phyloP scores from a whole-genome alignment of 192 early-diverging fungal species.

The Gaertneriomyces sp. region DNA sequence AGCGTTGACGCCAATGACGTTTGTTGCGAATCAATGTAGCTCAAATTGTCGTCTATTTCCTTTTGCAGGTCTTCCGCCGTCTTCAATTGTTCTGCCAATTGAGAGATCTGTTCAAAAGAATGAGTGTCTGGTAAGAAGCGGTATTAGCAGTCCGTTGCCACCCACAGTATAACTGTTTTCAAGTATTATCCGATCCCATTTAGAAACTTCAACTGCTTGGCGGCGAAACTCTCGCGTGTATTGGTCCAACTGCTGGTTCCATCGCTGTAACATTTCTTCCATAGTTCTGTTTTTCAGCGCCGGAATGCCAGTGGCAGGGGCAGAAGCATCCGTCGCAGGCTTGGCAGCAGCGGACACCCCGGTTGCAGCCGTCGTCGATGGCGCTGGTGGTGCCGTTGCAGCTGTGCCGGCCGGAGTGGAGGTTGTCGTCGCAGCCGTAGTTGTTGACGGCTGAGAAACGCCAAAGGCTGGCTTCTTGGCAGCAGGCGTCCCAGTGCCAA shows the following conservation, averaged over 20 bases:
- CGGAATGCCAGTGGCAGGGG: conserved; percentile 30
- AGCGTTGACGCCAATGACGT: conserved; percentile 72
- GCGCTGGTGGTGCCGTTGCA: neutral
- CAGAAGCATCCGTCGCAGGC: conserved; percentile 29
- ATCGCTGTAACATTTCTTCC: conserved; percentile 86
- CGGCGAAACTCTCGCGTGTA: conserved; percentile 79
- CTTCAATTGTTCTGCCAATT: conserved; percentile 70
- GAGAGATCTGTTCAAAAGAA: conserved; percentile 60
- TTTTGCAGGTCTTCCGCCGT: conserved; percentile 70
- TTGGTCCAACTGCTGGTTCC: conserved; percentile 78
- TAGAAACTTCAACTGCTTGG: conserved; percentile 75
- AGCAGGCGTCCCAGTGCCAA: conserved; percentile 20
- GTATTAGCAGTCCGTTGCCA: neutral
- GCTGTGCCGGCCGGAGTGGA: conserved; percentile 28
- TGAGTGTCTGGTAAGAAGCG: conserved; percentile 22
- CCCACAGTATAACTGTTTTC: conserved; percentile 73
- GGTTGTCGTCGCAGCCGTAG: conserved; percentile 16
- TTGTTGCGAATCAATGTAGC: conserved; percentile 86
- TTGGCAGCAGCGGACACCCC: neutral
- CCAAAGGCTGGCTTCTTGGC: conserved; percentile 1
- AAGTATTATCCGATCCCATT: conserved; percentile 85
- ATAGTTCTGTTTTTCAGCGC: conserved; percentile 80
- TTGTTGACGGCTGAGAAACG: neutral
- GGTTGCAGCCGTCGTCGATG: conserved; percentile 18
- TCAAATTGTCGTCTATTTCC: conserved; percentile 79